Base-by-base conservation (phyloP, 2,329 filamentous ascomycete species). In the Mycosphaerella arachidis region DNA sequence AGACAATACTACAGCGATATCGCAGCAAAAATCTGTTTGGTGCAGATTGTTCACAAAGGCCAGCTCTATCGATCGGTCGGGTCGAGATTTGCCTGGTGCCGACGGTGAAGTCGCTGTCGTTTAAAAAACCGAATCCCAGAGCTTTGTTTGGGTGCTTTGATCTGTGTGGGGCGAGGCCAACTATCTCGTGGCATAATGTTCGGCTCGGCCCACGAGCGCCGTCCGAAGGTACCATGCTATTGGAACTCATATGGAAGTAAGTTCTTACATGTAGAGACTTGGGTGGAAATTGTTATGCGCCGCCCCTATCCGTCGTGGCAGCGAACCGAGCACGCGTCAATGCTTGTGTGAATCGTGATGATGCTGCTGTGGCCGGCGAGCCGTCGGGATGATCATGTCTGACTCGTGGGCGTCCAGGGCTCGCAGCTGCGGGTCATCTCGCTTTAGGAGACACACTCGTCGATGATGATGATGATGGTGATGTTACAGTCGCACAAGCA, bases 321-420 rank as follows among this genome's bases (percentile, higher is more conserved):
- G 46, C 37, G 16, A 40, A 40, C 10, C 37, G 2, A 40, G 4
- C 37, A 40, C 37, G 37, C 37, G 37, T 40, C 40, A 16, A 43
- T 43, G 13, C n/a, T 43, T 18, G 40, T 27, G 46, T 27, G 20
- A 27, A 1, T 24, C 18, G 46, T 50, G 24, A 50, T 6, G 46
- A 29, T 50, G 53, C 37, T 50, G 53, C 37, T 55, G 53, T 40
- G 29, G 53, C 30, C 53, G 53, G 53, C 53, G 53, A 30, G 53
- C 33, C 35, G 53, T 27, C 53, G 37, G 51, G 51, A 53, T 53
- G 18, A 24, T 3, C 24, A 24, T 24, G 24, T 24, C 24, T 24
- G 24, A 24, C 24, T 24, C 24, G 24, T 24, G 24, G 40, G 40
- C 40, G 40, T 43, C 37, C 13, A 7, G 31, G n/a, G 40, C 40